These are phyloP conservation scores for Teratosphaeria viscida DNA, from an alignment of 2,329 filamentous ascomycete genomes.

Conservation along the genomic window DNA sequence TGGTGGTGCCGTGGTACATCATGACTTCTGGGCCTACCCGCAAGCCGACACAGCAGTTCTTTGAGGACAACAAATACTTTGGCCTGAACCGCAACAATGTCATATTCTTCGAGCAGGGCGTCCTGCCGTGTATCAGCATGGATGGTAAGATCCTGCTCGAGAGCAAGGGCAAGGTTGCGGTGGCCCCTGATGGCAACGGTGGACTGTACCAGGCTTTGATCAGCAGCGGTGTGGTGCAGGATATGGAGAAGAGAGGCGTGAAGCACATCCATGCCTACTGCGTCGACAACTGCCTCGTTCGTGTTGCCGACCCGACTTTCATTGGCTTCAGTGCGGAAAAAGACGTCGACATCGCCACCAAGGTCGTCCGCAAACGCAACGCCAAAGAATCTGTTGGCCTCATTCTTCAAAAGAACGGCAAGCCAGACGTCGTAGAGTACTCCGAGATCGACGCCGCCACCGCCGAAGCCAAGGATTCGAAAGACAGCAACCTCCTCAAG, in stretches of 20 bases:
- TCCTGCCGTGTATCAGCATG: slow-evolving; percentile 92
- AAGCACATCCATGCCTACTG: slow-evolving; percentile 96
- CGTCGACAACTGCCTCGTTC: slow-evolving; percentile 98
- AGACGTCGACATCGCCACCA: slow-evolving; percentile 90
- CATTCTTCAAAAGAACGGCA: slow-evolving; percentile 89
- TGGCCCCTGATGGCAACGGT: slow-evolving; percentile 94
- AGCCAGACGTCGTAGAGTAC: slow-evolving; percentile 96
- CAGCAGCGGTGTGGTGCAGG: slow-evolving; percentile 65
- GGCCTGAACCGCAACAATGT: slow-evolving; percentile 79
- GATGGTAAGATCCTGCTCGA: slow-evolving; percentile 95
- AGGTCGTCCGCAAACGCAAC: slow-evolving; percentile 97
- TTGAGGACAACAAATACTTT: slow-evolving; percentile 82
- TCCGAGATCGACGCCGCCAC: slow-evolving; percentile 86
- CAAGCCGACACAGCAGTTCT: slow-evolving; percentile 85
- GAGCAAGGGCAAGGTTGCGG: slow-evolving; percentile 78
- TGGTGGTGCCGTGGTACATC: slow-evolving; percentile 90
- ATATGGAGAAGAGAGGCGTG: slow-evolving; percentile 82
- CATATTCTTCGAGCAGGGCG: slow-evolving; percentile 90
- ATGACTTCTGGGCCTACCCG: slow-evolving; percentile 97
- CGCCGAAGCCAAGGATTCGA: slow-evolving; percentile 68
- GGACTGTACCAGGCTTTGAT: slow-evolving; percentile 91
- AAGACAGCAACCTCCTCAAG: slow-evolving; percentile 72
- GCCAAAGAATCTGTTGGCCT: slow-evolving; percentile 92
- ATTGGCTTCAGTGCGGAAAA: slow-evolving; percentile 84
- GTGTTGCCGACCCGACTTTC: slow-evolving; percentile 93